Conservation (phyloP, 192 early-diverging fungal genomes). For the Backusella mclennaniae region DNA sequence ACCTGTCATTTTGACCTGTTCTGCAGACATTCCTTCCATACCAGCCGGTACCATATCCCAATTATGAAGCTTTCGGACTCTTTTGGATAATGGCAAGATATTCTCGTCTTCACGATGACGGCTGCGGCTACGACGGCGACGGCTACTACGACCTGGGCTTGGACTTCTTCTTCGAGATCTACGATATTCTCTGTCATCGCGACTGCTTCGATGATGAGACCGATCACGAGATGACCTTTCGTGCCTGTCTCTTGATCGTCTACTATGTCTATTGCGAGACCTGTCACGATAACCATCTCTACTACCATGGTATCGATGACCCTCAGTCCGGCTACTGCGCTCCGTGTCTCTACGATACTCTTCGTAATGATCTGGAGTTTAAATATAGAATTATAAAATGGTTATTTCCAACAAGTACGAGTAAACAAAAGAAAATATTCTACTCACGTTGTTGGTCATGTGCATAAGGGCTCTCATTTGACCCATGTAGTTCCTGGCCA, state of each 20-base stretch:
- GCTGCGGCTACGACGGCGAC: conserved; percentile 41
- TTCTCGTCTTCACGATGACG: conserved; percentile 37
- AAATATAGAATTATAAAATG: not conserved
- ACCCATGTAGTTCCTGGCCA: conserved; percentile 11
- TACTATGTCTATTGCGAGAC: not conserved
- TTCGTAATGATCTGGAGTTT: conserved; percentile 9
- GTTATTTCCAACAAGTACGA: not conserved
- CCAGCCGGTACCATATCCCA: conserved; percentile 94
- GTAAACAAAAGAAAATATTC: not conserved
- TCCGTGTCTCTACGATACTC: conserved; percentile 23
- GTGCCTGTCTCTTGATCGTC: conserved; percentile 10
- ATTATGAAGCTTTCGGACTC: conserved; percentile 75
- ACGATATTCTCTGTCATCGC: conserved; percentile 27
- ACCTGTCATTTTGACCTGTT: conserved; percentile 87
- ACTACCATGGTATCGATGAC: not conserved
- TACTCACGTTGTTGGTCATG: conserved; percentile 9
- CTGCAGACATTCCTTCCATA: conserved; percentile 81
- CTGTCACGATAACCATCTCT: conserved; percentile 10
- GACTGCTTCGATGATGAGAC: conserved; percentile 1
- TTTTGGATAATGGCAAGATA: conserved; percentile 75
- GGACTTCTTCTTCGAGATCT: conserved; percentile 37
- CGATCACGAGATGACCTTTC: not conserved
- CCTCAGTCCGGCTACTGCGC: not conserved
- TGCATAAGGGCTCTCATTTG: not conserved
- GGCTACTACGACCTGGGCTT: conserved; percentile 27